These are phyloP conservation scores for Leishmania tropica DNA, from an alignment of 208 protist species.

Conservation along the genomic window DNA sequence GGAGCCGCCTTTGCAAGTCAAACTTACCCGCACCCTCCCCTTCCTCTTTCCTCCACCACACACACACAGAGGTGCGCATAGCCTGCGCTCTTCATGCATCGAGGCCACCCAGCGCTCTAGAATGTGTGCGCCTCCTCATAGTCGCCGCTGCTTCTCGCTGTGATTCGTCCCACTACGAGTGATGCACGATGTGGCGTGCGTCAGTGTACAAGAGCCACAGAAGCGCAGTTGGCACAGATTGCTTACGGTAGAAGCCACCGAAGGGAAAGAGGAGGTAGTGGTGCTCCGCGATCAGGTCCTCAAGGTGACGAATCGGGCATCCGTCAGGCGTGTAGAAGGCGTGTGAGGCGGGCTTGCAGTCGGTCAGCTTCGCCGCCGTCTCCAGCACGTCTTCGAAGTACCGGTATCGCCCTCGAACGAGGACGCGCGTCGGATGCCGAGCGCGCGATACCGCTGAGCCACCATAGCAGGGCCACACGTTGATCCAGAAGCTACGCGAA, in stretches of 20 bases:
- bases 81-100: background rate
- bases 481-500: constrained; percentile 27
- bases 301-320: constrained; percentile 5
- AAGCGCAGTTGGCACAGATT: constrained; percentile 27
- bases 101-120: background rate
- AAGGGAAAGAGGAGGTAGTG: constrained; percentile 34
- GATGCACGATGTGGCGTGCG: constrained; percentile 13
- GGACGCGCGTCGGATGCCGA: constrained; percentile 15
- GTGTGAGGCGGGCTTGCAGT: constrained; percentile 16
- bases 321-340: constrained; percentile 33
- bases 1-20: background rate
- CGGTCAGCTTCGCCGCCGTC: constrained; percentile 15
- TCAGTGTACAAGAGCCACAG: constrained; percentile 27
- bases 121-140: background rate
- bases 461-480: constrained; percentile 33
- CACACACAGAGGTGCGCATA: background rate
- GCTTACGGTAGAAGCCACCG: constrained; percentile 23
- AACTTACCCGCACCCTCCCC: background rate
- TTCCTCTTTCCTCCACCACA: background rate
- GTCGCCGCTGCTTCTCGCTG: background rate
- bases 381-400: constrained; percentile 30
- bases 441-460: background rate
- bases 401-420: constrained; percentile 21
- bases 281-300: constrained; percentile 11
- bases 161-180: background rate